Percentiles rank a stretch among this genome's conserved stretches.
These are phyloP conservation scores for Plasmodium fragile DNA, from an alignment of 169 alveolate genomes.

Conservation along the genomic window DNA sequence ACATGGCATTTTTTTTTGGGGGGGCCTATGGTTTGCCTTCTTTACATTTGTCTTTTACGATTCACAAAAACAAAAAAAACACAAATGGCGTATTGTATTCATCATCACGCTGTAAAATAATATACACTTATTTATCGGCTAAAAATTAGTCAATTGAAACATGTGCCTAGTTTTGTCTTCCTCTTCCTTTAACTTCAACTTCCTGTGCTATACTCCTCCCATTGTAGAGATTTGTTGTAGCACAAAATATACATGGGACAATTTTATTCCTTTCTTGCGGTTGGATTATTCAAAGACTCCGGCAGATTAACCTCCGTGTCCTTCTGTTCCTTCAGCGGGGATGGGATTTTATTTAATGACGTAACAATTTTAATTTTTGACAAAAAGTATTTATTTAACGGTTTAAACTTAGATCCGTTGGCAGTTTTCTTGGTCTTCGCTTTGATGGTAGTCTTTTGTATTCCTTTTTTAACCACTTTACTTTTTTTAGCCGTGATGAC, in stretches of 20 bases:
- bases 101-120: not conserved
- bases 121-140: not conserved
- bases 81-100: not conserved
- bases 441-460: constrained; percentile 11
- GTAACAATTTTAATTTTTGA: constrained; percentile 74
- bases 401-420: constrained; percentile 58
- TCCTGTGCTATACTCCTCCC: not conserved
- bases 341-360: constrained; percentile 73
- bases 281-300: constrained; percentile 60
- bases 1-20: not conserved
- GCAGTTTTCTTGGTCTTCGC: constrained; percentile 18
- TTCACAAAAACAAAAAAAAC: constrained; percentile 15
- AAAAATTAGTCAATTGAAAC: constrained; percentile 7
- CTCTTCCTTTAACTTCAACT: not conserved
- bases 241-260: not conserved
- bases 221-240: not conserved
- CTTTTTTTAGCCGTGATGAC: constrained; percentile 34
- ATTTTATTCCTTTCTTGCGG: constrained; percentile 9
- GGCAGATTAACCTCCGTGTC: constrained; percentile 76
- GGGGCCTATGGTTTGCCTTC: not conserved
- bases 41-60: not conserved
- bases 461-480: constrained; percentile 51
- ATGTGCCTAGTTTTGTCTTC: not conserved
- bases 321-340: constrained; percentile 71
- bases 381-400: constrained; percentile 62